Conservation (phyloP, 352 stramenopile genomes). For the Globisporangium cylindrosporum region DNA sequence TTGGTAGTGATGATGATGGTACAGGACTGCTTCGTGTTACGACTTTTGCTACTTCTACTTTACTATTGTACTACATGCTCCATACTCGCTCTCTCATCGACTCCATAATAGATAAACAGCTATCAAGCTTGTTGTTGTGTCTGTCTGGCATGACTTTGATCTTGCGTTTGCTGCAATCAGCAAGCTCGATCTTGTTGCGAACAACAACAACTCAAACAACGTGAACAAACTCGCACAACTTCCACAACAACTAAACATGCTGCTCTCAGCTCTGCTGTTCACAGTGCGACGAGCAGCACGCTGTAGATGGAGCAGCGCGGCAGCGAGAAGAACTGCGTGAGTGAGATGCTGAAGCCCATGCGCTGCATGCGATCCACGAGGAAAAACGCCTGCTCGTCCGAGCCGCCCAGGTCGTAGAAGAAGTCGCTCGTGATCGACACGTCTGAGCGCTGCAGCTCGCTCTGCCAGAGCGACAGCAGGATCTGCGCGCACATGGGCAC, state of each 20-base stretch:
- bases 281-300: constrained; percentile 59
- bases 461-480: constrained; percentile 63
- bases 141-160: neutral
- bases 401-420: constrained; percentile 16
- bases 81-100: neutral
- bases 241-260: neutral
- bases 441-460: constrained; percentile 53
- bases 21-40: neutral
- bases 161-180: neutral
- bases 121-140: neutral
- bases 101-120: constrained; percentile 8
- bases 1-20: neutral
- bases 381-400: constrained; percentile 19
- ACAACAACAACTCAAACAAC: neutral
- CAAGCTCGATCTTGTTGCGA: neutral
- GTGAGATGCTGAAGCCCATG: constrained; percentile 59
- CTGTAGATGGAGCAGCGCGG: constrained; percentile 74
- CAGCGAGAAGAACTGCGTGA: constrained; percentile 60
- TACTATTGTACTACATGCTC: constrained; percentile 6
- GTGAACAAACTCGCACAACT: neutral
- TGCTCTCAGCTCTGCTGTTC: constrained; percentile 4
- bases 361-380: constrained; percentile 64
- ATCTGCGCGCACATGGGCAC: constrained; percentile 70
- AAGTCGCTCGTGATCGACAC: constrained; percentile 24
- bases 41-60: constrained; percentile 10